A percentile compares a stretch with the other conserved stretches of the same genome.
Evolutionary conservation across 495 filamentous ascomycete genomes (phyloP).

Genomic region (Daldinia concentrica): DNA sequence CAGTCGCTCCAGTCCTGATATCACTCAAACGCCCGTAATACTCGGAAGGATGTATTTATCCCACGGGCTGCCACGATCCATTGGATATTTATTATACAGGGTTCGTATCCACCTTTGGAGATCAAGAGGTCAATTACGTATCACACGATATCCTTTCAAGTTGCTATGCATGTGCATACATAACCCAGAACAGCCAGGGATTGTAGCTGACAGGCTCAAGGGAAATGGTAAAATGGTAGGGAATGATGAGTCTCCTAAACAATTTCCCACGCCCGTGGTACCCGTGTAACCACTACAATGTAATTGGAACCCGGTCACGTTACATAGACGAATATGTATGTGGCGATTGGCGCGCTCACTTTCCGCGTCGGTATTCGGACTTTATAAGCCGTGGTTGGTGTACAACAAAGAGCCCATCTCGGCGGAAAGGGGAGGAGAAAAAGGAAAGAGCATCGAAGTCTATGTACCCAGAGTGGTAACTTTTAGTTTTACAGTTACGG

Average conservation of each 20-base stretch:
- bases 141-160: constrained; percentile 1
- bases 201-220: neutral
- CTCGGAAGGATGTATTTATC: constrained; percentile 11
- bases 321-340: constrained; percentile 18
- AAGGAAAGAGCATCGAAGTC: constrained; percentile 11
- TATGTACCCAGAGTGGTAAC: neutral
- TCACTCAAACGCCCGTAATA: neutral
- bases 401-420: constrained; percentile 11
- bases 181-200: constrained; percentile 1
- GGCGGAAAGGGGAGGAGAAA: constrained; percentile 20
- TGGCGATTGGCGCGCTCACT: constrained; percentile 22
- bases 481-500: constrained; percentile 8
- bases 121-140: constrained; percentile 15
- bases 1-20: neutral
- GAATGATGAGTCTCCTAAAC: constrained; percentile 4
- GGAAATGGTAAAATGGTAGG: neutral
- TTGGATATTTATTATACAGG: constrained; percentile 11
- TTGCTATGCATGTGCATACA: constrained; percentile 8
- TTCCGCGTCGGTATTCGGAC: constrained; percentile 42
- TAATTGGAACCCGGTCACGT: constrained; percentile 15
- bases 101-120: neutral
- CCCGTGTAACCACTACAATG: constrained; percentile 20
- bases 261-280: constrained; percentile 32
- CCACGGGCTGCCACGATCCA: neutral
- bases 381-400: constrained; percentile 23